Percentiles rank a stretch among this genome's conserved stretches.
Evolutionary conservation across 805 yeast genomes (phyloP).

Genomic region (Torulaspora maleeae): DNA sequence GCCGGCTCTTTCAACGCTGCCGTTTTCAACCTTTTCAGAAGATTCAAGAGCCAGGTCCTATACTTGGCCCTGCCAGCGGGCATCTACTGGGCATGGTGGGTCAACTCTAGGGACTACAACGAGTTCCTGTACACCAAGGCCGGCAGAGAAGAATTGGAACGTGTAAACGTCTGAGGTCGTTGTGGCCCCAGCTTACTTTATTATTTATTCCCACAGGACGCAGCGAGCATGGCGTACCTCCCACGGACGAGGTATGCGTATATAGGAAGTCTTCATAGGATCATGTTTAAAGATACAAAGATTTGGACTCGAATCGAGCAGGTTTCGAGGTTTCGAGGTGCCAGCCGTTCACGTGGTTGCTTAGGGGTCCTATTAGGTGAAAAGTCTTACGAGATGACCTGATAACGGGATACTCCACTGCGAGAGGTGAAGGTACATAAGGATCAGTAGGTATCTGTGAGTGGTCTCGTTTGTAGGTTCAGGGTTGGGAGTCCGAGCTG

Average conservation of each 20-base stretch:
- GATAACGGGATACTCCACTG: neutral
- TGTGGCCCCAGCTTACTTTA: neutral
- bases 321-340: neutral
- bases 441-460: neutral
- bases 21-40: conserved; percentile 88
- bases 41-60: conserved; percentile 80
- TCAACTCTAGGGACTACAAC: conserved; percentile 81
- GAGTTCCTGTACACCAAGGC: conserved; percentile 94
- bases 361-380: neutral
- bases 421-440: neutral
- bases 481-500: too few relatives aligned
- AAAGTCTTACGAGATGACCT: conserved; percentile 1
- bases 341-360: conserved; percentile 1
- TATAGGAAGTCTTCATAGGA: conserved; percentile 2
- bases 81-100: conserved; percentile 83
- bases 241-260: conserved; percentile 3
- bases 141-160: conserved; percentile 90
- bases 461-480: neutral
- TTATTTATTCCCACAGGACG: conserved; percentile 3
- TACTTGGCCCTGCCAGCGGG: conserved; percentile 73
- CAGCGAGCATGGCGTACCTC: neutral
- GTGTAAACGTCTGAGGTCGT: conserved; percentile 40
- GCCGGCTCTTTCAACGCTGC: conserved; percentile 82
- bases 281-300: conserved; percentile 1
- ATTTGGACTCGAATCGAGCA: neutral